phyloP scores from a whole-genome alignment of 805 yeast species.

The Wickerhamomyces silvicola region DNA sequence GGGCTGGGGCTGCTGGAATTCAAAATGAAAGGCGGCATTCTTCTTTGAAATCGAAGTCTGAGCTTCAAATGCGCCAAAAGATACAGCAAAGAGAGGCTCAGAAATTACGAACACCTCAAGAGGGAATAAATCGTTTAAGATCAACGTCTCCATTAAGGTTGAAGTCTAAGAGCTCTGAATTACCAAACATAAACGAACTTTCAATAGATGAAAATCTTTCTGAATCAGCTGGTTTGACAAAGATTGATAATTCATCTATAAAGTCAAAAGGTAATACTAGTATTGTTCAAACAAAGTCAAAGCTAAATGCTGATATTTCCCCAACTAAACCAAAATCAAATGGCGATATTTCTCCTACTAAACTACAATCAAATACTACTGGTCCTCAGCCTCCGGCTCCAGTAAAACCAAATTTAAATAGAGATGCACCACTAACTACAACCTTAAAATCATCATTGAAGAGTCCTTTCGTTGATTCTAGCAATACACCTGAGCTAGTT shows the following conservation, averaged over 20 bases:
- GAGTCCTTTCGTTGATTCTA: neutral
- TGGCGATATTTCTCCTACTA: neutral
- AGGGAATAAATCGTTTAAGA: conserved; percentile 4
- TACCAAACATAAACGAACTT: conserved; percentile 14
- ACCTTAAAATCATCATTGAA: conserved; percentile 3
- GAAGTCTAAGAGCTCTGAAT: neutral
- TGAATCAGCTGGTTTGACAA: neutral
- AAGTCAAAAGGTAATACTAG: neutral
- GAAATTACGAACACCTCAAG: neutral
- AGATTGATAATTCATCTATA: neutral
- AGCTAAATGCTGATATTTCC: conserved; percentile 2
- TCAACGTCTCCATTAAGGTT: conserved; percentile 15
- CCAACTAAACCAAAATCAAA: conserved; percentile 1
- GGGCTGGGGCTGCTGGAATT: conserved; percentile 19
- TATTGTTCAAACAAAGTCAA: too few species aligned
- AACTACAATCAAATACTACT: neutral
- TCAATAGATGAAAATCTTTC: neutral
- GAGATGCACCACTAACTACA: neutral
- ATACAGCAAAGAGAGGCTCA: neutral
- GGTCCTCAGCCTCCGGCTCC: neutral
- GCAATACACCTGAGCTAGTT: conserved; percentile 8
- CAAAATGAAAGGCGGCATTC: conserved; percentile 17
- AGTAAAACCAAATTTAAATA: conserved; percentile 1
- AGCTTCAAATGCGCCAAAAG: conserved; percentile 1
- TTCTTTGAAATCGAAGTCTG: conserved; percentile 12